Percentiles rank a stretch among this genome's conserved stretches.
These are phyloP conservation scores for Lodderomyces beijingensis DNA, from an alignment of 1,139 yeast genomes.

Conservation along the genomic window DNA sequence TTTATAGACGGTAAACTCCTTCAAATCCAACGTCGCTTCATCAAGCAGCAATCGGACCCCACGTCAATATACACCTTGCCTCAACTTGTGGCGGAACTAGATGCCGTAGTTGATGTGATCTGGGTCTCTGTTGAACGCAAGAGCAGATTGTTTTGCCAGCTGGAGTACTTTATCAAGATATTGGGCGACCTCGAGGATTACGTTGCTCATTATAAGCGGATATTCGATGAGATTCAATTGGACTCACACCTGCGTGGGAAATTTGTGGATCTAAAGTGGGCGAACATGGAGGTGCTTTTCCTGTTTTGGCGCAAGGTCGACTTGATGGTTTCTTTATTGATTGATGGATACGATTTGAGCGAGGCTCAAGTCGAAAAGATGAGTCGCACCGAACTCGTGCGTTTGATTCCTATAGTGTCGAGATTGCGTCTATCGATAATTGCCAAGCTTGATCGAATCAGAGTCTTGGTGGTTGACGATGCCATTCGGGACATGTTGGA, in stretches of 20 bases:
- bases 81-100: slow-evolving; percentile 43
- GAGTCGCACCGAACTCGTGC: slow-evolving; percentile 42
- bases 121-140: slow-evolving; percentile 47
- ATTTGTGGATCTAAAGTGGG: slow-evolving; percentile 2
- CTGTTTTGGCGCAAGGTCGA: slow-evolving; percentile 41
- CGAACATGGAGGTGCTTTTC: slow-evolving; percentile 26
- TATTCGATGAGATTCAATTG: slow-evolving; percentile 8
- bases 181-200: slow-evolving; percentile 68
- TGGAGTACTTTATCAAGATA: slow-evolving; percentile 54
- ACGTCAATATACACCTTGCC: slow-evolving; percentile 27
- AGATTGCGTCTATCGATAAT: slow-evolving; percentile 40
- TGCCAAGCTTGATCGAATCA: slow-evolving; percentile 15
- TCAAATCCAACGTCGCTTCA: slow-evolving; percentile 57
- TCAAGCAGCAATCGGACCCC: slow-evolving; percentile 51
- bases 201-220: slow-evolving; percentile 36
- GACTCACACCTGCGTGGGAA: not conserved
- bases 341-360: slow-evolving; percentile 29
- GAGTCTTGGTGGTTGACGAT: slow-evolving; percentile 14
- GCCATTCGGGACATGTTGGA: slow-evolving; percentile 24
- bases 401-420: slow-evolving; percentile 44
- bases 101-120: slow-evolving; percentile 45
- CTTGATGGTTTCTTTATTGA: slow-evolving; percentile 35
- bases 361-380: slow-evolving; percentile 15
- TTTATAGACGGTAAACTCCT: slow-evolving; percentile 59
- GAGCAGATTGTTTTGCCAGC: slow-evolving; percentile 47